These are phyloP conservation scores for Xylaria sp. DNA, from an alignment of 2,329 filamentous ascomycete genomes.

Conservation along the genomic window DNA sequence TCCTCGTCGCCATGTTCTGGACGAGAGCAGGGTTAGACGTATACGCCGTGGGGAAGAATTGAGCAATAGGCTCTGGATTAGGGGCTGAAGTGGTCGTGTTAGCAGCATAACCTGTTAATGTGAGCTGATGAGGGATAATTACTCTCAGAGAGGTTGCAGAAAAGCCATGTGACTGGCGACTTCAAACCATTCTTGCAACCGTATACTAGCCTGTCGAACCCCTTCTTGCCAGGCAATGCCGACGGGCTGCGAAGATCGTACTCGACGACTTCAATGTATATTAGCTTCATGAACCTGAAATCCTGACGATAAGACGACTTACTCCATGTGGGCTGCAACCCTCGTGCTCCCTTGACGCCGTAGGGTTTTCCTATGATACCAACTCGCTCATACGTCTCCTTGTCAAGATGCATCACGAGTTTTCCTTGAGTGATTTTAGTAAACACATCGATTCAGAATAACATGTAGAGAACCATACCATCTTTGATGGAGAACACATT, in stretches of 20 bases:
- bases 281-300: constrained; percentile 25
- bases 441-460: not conserved
- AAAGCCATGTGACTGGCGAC: constrained; percentile 68
- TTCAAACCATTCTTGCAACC: constrained; percentile 74
- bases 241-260: constrained; percentile 66
- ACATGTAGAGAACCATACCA: constrained; percentile 41
- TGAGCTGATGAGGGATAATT: constrained; percentile 19
- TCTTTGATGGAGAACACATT: constrained; percentile 66
- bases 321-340: constrained; percentile 69
- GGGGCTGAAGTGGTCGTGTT: constrained; percentile 36
- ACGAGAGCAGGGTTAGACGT: constrained; percentile 34
- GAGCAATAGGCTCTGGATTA: constrained; percentile 44
- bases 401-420: constrained; percentile 72
- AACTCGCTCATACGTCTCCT: constrained; percentile 73
- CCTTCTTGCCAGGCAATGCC: constrained; percentile 79
- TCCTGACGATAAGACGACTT: constrained; percentile 27
- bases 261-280: constrained; percentile 57
- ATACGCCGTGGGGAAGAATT: constrained; percentile 41
- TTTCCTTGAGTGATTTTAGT: constrained; percentile 40
- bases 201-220: constrained; percentile 71
- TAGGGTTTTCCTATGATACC: constrained; percentile 71
- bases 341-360: constrained; percentile 52
- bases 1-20: constrained; percentile 24
- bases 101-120: constrained; percentile 1
- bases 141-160: constrained; percentile 58